These are phyloP conservation scores for Lentinula sp. DNA, from an alignment of 768 basidiomycete genomes.

Conservation along the genomic window DNA sequence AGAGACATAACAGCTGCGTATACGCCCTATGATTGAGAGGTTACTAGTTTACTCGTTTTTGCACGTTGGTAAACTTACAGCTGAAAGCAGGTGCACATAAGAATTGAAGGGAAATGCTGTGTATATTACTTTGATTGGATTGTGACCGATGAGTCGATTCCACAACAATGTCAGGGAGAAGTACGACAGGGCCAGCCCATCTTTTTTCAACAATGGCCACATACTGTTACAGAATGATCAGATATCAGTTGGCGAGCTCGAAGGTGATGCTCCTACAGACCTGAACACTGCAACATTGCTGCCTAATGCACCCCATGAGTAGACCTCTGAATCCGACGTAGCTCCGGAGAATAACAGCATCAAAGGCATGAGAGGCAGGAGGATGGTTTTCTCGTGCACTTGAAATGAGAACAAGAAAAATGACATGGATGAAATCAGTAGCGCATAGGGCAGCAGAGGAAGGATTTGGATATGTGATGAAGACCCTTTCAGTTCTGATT, in stretches of 20 bases:
- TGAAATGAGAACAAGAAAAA: conserved; percentile 98
- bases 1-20: conserved; percentile 51
- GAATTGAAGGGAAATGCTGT: conserved; percentile 22
- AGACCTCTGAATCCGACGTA: conserved; percentile 48
- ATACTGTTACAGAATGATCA: conserved; percentile 45
- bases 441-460: conserved; percentile 70
- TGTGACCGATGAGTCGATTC: conserved; percentile 80
- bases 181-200: conserved; percentile 75
- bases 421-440: conserved; percentile 78
- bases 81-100: conserved; percentile 46
- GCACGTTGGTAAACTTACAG: conserved; percentile 30
- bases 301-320: conserved; percentile 65
- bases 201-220: conserved; percentile 84
- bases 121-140: conserved; percentile 45
- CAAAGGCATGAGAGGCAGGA: conserved; percentile 81
- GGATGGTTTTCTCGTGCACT: conserved; percentile 91
- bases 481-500: not conserved
- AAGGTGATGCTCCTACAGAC: conserved; percentile 32
- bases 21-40: conserved; percentile 31
- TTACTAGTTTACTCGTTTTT: conserved; percentile 3
- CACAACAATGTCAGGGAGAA: conserved; percentile 62
- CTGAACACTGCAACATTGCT: conserved; percentile 88
- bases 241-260: not conserved
- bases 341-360: conserved; percentile 66
- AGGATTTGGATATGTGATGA: conserved; percentile 40